Base-by-base conservation (phyloP, 192 early-diverging fungal genomes). In the Oehlia diaphana region DNA sequence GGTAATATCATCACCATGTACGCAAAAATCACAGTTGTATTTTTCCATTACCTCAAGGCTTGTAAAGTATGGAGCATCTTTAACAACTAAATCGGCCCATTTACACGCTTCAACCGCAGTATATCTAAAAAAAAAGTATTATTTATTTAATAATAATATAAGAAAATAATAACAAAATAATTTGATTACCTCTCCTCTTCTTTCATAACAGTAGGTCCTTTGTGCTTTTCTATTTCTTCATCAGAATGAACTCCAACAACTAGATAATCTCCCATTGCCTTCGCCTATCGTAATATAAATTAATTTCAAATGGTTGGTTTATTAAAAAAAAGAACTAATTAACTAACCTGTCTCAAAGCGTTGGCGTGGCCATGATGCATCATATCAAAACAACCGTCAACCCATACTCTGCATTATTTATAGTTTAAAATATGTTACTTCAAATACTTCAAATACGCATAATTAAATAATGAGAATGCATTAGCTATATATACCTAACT, bases 281-380 rank as follows among this genome's bases (percentile, higher is more conserved):
- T 95, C 28, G 97, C 97, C 93, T 95, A 85, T 39, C 37, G 9
- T 5, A 64, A 37, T 63, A 9, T 14, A 47, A 58, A 65, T 13
- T 26, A 21, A 62, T 49, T 4, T 79, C 13, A 10, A n/a, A 5
- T 50, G 12, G 0, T 28, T 23, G 9, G 83, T 78, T 23, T 19
- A 47, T 35, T 76, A 26, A 3, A 68, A 74, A 65, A 58, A 16
- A 31, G 26, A 42, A 14, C 4, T 58, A 21, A 21, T 21, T 19
- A 16, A 16, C 21, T 91, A 42, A 93, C 93, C 89, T 98, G 96
- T 75, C 97, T 91, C 79, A 99, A 86, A 63, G 97, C 97, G 83
- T 99, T 99, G 39, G 96, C 95, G 82, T 99, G 97, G 12, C 94
- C 94, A 90, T 93, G 96, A 87, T 98, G 96, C 93, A 96, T 95